These are phyloP conservation scores for Cutaneotrichosporon curvatum DNA, from an alignment of 1,284 basidiomycete species.

Conservation along the genomic window DNA sequence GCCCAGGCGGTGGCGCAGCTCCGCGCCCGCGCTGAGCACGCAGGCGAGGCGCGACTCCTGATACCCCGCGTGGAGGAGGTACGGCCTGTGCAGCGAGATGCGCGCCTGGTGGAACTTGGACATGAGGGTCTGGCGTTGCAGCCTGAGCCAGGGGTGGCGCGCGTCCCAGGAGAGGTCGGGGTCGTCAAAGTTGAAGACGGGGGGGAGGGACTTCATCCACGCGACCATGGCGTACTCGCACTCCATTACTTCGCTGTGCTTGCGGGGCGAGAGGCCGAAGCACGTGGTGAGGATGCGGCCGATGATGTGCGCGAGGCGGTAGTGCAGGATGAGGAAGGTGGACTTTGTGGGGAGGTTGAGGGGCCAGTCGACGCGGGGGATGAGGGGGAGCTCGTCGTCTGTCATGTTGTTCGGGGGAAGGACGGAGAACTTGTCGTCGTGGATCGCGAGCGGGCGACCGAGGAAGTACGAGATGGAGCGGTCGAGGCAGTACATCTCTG, in stretches of 20 bases:
- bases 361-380: slow-evolving; percentile 12
- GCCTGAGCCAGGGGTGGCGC: slow-evolving; percentile 18
- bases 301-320: slow-evolving; percentile 25
- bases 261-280: slow-evolving; percentile 25
- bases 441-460: slow-evolving; percentile 30
- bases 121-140: slow-evolving; percentile 27
- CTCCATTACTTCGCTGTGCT: slow-evolving; percentile 22
- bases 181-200: slow-evolving; percentile 24
- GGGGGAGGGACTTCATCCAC: slow-evolving; percentile 23
- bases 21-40: slow-evolving; percentile 19
- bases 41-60: slow-evolving; percentile 19
- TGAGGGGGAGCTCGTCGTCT: slow-evolving; percentile 20
- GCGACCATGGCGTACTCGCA: slow-evolving; percentile 23
- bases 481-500: too few relatives aligned
- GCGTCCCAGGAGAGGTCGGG: slow-evolving; percentile 22
- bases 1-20: slow-evolving; percentile 21
- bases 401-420: slow-evolving; percentile 22
- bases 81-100: slow-evolving; percentile 31
- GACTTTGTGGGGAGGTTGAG: slow-evolving; percentile 24
- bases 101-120: slow-evolving; percentile 29
- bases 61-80: slow-evolving; percentile 21
- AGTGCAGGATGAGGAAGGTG: slow-evolving; percentile 32
- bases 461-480: slow-evolving; percentile 32
- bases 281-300: slow-evolving; percentile 23
- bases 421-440: slow-evolving; percentile 24